phyloP scores from a whole-genome alignment of 2,329 filamentous ascomycete species.

The Scolecobasidium constrictum region DNA sequence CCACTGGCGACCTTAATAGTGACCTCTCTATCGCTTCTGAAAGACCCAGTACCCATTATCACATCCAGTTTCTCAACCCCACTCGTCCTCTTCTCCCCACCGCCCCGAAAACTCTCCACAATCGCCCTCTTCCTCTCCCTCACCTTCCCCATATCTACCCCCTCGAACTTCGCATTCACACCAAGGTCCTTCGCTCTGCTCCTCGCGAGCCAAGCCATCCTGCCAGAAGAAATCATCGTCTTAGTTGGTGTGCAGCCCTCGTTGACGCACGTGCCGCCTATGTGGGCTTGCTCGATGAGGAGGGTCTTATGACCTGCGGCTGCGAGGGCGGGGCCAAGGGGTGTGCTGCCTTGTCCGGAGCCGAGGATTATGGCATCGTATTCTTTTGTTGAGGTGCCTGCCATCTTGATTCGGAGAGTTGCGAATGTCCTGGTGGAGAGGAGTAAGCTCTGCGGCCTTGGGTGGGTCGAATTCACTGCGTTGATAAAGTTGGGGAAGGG shows the following conservation, averaged over 20 bases:
- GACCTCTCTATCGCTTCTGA: slow-evolving; percentile 30
- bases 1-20: slow-evolving; percentile 22
- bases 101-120: slow-evolving; percentile 37
- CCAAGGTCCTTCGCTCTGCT: slow-evolving; percentile 38
- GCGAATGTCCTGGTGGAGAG: too few relatives aligned
- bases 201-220: slow-evolving; percentile 35
- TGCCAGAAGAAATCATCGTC: slow-evolving; percentile 44
- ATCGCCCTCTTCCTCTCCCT: slow-evolving; percentile 44
- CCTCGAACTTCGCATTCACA: slow-evolving; percentile 22
- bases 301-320: slow-evolving; percentile 33
- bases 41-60: slow-evolving; percentile 34
- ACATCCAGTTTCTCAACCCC: slow-evolving; percentile 31
- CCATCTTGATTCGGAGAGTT: too few relatives aligned
- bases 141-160: slow-evolving; percentile 39
- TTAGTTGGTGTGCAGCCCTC: slow-evolving; percentile 48
- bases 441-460: too few relatives aligned
- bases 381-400: slow-evolving; percentile 15
- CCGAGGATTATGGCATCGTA: slow-evolving; percentile 39
- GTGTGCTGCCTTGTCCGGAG: slow-evolving; percentile 42
- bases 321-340: slow-evolving; percentile 37
- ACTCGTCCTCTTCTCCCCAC: slow-evolving; percentile 33
- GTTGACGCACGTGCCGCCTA: slow-evolving; percentile 46
- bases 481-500: too few relatives aligned
- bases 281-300: slow-evolving; percentile 36
- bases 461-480: too few relatives aligned